phyloP scores from a whole-genome alignment of 306 rosid species.

The Pterocarpus macrocarpus region DNA sequence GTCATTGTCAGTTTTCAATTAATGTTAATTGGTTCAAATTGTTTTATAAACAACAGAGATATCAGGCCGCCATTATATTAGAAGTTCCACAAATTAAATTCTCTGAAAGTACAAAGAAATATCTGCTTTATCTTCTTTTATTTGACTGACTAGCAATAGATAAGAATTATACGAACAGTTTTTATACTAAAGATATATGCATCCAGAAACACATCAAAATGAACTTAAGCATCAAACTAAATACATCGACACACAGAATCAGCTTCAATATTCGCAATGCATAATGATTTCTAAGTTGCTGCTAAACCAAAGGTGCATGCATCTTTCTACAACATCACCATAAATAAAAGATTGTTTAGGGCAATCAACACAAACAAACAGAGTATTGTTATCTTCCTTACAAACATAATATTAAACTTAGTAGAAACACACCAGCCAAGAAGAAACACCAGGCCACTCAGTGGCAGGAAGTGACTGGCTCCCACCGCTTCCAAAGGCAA shows the following conservation, averaged over 20 bases:
- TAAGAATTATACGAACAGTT: constrained; percentile 10
- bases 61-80: background rate
- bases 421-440: constrained; percentile 81
- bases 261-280: constrained; percentile 17
- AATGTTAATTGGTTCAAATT: constrained; percentile 5
- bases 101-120: constrained; percentile 6
- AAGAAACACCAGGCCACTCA: constrained; percentile 91
- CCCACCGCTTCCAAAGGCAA: constrained; percentile 98
- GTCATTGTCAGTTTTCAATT: background rate
- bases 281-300: constrained; percentile 14
- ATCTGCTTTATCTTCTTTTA: constrained; percentile 22
- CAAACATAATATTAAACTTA: background rate
- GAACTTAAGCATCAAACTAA: constrained; percentile 35
- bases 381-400: constrained; percentile 29
- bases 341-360: background rate
- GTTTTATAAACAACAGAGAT: background rate
- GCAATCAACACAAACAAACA: constrained; percentile 13
- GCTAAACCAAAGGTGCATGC: constrained; percentile 15
- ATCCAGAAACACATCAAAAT: constrained; percentile 31
- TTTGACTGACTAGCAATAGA: constrained; percentile 4
- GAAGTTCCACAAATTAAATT: constrained; percentile 7
- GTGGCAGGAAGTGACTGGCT: constrained; percentile 97
- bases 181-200: constrained; percentile 18
- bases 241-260: background rate
- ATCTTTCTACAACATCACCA: constrained; percentile 10